These are phyloP conservation scores for Lepidium didymum DNA, from an alignment of 345 rosid species.

Conservation along the genomic window DNA sequence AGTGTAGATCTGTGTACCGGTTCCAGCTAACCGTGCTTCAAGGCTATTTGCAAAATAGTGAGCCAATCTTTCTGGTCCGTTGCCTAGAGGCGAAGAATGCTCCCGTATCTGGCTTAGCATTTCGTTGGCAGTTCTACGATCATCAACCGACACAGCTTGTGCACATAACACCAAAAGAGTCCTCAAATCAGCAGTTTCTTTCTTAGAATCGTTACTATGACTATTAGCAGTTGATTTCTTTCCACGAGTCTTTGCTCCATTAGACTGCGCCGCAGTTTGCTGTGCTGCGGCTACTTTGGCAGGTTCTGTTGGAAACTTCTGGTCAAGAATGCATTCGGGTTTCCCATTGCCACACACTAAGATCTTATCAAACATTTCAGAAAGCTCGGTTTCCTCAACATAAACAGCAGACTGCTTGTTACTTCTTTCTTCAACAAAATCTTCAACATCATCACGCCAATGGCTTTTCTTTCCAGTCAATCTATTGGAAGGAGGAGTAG, in stretches of 20 bases:
- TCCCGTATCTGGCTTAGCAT: conserved; percentile 63
- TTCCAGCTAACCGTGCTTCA: conserved; percentile 68
- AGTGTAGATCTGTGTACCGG: conserved; percentile 44
- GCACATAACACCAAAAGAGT: conserved; percentile 66
- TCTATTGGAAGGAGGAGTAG: conserved; percentile 16
- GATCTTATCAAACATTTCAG: conserved; percentile 67
- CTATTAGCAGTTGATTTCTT: conserved; percentile 31
- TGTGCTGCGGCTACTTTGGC: conserved; percentile 10
- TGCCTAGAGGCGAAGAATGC: conserved; percentile 62
- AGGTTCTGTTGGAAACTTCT: conserved; percentile 14
- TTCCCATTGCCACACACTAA: conserved; percentile 20
- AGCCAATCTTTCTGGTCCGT: conserved; percentile 71
- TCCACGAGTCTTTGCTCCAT: conserved; percentile 34
- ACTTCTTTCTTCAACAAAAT: conserved; percentile 45
- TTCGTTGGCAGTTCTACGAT: conserved; percentile 57
- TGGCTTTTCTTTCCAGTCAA: conserved; percentile 52
- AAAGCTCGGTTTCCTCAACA: conserved; percentile 39
- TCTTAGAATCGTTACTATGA: conserved; percentile 15
- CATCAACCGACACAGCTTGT: conserved; percentile 63
- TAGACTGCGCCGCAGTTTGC: conserved; percentile 24
- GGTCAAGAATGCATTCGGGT: conserved; percentile 2
- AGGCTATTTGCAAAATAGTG: conserved; percentile 73
- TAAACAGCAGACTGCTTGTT: conserved; percentile 48
- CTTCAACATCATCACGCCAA: conserved; percentile 37
- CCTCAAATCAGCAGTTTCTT: conserved; percentile 65